Base-by-base conservation (phyloP, 805 yeast genomes). In the Barnettozyma californica region DNA sequence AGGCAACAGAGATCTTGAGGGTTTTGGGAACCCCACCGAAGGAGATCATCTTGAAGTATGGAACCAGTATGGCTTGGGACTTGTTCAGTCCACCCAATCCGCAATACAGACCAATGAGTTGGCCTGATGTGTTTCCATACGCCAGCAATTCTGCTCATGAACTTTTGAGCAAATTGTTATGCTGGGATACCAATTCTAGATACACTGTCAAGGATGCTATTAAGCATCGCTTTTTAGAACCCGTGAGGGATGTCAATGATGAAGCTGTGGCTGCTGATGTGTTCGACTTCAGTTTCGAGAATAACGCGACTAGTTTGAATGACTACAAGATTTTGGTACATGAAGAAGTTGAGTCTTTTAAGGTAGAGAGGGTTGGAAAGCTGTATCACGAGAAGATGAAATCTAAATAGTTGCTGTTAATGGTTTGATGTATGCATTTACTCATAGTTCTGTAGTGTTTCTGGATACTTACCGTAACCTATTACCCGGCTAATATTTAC, bases 231-330 rank as follows among this genome's bases (percentile, higher is more conserved):
- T 87, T 75, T 58, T 68, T 89, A 9, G 61, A 57, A 11, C 59
- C 66, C 2, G 78, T 87, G 8, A 72, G 92, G 54, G 76, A 77
- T 51, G 47, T 57, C 0, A 68, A 69, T 13, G 81, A 78, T 46
- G 96, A 87, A 61, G 78, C 84, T 0, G 63, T 46, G 2, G 74
- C 84, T 48, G 55, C 62, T 0, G 59, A 61, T 2, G 66, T 70
- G 2, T 85, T 89, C 58, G 83, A 84, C 59, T 85, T 84, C 57
- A 74, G 80, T 29, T 87, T 84, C 62, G 97, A 90, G 58, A 61
- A 66, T 19, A 47, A 58, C 9, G 60, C 67, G 3, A 55, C 54
- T 9, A 62, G 71, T 9, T 64, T 76, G 60, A 64, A 67, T 26
- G 77, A 74, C 16, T 66, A 81, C 61, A 79, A 78, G 55, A 61